Evolutionary conservation across 805 yeast species (phyloP).

Genomic region (Lachancea thermotolerans): DNA sequence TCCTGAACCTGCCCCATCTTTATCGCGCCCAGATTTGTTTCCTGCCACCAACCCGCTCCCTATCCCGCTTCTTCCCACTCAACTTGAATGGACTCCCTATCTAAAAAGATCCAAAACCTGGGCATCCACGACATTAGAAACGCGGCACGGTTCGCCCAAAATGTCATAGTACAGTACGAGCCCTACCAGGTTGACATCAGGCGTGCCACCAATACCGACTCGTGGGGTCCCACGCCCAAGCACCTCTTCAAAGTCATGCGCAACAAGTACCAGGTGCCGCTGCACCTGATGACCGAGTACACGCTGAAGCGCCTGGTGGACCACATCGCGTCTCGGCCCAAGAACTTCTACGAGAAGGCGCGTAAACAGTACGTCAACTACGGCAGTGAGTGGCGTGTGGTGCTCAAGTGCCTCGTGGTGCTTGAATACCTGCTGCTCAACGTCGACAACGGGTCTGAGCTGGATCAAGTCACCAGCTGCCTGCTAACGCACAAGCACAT

Average conservation of each 20-base stretch:
- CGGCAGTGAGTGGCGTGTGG: constrained; percentile 38
- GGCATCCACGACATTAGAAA: constrained; percentile 36
- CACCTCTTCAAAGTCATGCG: constrained; percentile 34
- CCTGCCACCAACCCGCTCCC: not conserved
- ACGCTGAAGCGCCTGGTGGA: constrained; percentile 32
- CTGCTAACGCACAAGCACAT: constrained; percentile 30
- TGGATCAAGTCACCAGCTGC: constrained; percentile 28
- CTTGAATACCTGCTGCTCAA: constrained; percentile 31
- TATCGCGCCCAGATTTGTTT: not conserved
- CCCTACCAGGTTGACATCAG: constrained; percentile 36
- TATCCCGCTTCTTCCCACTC: not conserved
- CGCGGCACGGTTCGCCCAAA: constrained; percentile 36
- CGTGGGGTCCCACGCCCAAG: constrained; percentile 47
- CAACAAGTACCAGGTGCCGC: constrained; percentile 27
- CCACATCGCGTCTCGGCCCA: constrained; percentile 32
- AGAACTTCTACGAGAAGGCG: constrained; percentile 33
- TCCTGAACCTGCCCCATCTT: too few relatives aligned
- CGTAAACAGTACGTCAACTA: constrained; percentile 35
- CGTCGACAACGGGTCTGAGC: constrained; percentile 28
- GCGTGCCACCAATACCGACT: constrained; percentile 44
- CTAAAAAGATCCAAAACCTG: constrained; percentile 30
- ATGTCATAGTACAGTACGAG: constrained; percentile 33
- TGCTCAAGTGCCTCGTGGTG: constrained; percentile 33
- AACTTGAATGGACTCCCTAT: constrained; percentile 28
- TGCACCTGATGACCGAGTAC: constrained; percentile 31